Percentiles rank a stretch among this genome's conserved stretches.
Evolutionary conservation across 2,329 filamentous ascomycete genomes (phyloP).

Genomic region (Calonectria honghensis): DNA sequence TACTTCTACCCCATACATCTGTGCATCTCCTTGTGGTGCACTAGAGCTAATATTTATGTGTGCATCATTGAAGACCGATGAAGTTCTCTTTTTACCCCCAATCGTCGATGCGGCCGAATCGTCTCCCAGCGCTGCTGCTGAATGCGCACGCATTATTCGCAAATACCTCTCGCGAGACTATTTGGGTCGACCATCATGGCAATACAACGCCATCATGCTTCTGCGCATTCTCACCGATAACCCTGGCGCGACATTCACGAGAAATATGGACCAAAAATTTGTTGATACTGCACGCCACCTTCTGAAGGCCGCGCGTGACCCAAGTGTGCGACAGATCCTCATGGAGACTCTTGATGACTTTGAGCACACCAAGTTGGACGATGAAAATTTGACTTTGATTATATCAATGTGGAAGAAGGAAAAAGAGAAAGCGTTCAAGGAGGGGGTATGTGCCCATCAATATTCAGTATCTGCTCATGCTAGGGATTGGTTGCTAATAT

Average conservation of each 20-base stretch:
- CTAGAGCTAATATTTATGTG: conserved; percentile 32
- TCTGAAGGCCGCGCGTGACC: conserved; percentile 81
- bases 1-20: not conserved
- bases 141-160: conserved; percentile 87
- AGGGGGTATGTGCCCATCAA: conserved; percentile 65
- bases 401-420: conserved; percentile 93
- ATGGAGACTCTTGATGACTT: conserved; percentile 90
- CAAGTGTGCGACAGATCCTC: conserved; percentile 87
- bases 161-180: conserved; percentile 87
- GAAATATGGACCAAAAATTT: conserved; percentile 91
- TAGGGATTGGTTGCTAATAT: conserved; percentile 37
- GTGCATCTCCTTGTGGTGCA: not conserved
- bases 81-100: conserved; percentile 92
- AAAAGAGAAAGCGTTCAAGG: conserved; percentile 78
- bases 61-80: conserved; percentile 79
- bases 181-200: conserved; percentile 78
- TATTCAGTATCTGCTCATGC: not conserved
- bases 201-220: conserved; percentile 98
- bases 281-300: conserved; percentile 84
- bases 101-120: conserved; percentile 98
- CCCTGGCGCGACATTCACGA: conserved; percentile 92
- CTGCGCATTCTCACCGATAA: conserved; percentile 94
- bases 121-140: conserved; percentile 87
- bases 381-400: conserved; percentile 83
- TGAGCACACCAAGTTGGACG: conserved; percentile 81